Evolutionary conservation across 805 yeast genomes (phyloP).

Genomic region (Candida ortonii): DNA sequence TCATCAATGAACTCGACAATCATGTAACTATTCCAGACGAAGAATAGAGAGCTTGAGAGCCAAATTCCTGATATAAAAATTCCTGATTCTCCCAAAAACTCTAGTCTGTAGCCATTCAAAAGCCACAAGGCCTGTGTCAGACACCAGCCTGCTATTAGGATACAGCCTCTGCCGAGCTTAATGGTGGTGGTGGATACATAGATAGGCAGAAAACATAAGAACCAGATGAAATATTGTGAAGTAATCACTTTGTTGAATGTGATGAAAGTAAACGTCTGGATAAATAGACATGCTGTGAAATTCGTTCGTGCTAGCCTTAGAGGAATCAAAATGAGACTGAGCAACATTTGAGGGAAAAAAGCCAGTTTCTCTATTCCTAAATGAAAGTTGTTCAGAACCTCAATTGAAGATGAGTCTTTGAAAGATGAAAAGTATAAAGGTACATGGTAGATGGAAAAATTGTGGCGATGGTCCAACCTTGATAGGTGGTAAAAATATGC

Average conservation of each 20-base stretch:
- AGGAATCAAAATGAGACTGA: conserved; percentile 63
- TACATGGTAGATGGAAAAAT: conserved; percentile 84
- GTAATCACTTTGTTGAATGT: conserved; percentile 82
- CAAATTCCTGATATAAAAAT: conserved; percentile 27
- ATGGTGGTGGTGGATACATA: conserved; percentile 49
- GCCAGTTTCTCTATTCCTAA: conserved; percentile 47
- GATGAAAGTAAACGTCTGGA: conserved; percentile 78
- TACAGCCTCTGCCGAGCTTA: conserved; percentile 37
- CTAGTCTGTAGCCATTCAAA: conserved; percentile 70
- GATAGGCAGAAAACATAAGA: conserved; percentile 78
- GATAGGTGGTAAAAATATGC: conserved; percentile 80
- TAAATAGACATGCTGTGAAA: conserved; percentile 54
- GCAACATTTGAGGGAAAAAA: conserved; percentile 74
- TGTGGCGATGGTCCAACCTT: conserved; percentile 90
- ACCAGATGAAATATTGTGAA: conserved; percentile 96
- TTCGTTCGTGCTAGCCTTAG: conserved; percentile 38
- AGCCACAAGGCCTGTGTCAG: conserved; percentile 76
- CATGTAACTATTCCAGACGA: conserved; percentile 26
- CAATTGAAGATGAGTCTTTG: conserved; percentile 14
- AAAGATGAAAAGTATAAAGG: conserved; percentile 63
- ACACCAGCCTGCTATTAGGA: conserved; percentile 58
- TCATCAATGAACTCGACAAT: conserved; percentile 22
- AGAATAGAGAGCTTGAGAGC: conserved; percentile 25
- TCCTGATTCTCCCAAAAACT: conserved; percentile 63
- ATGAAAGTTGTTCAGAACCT: conserved; percentile 6